Conservation (phyloP, 2,329 filamentous ascomycete genomes). For the Cladophialophora exuberans region DNA sequence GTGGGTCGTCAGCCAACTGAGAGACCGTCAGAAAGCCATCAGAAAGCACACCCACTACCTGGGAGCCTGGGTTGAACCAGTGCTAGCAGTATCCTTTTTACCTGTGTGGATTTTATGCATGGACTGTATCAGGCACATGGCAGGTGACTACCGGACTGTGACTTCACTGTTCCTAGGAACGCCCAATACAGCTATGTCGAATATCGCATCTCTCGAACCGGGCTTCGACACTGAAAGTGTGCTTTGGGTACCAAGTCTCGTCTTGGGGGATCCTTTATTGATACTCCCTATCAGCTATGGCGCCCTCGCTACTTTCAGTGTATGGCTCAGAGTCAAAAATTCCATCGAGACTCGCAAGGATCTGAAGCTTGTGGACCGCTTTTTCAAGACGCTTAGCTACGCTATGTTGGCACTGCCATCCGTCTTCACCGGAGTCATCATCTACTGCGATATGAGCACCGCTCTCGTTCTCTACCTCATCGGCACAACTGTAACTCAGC, state of each 20-base stretch:
- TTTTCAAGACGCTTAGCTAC: conserved; percentile 11
- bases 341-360: conserved; percentile 2
- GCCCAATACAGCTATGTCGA: conserved; percentile 22
- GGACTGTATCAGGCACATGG: conserved; percentile 25
- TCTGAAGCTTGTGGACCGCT: not conserved
- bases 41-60: conserved; percentile 28
- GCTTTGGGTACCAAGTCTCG: conserved; percentile 64
- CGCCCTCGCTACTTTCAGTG: conserved; percentile 17
- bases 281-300: conserved; percentile 24
- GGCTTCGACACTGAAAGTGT: conserved; percentile 60
- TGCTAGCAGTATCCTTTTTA: conserved; percentile 23
- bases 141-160: conserved; percentile 22
- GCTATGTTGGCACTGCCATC: conserved; percentile 7
- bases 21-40: conserved; percentile 26
- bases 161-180: conserved; percentile 19
- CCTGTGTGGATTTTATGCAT: conserved; percentile 27
- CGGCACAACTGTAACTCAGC: conserved; percentile 18
- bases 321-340: conserved; percentile 14
- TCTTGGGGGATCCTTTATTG: conserved; percentile 20
- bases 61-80: not conserved
- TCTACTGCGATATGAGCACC: conserved; percentile 18
- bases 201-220: conserved; percentile 47
- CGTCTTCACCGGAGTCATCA: conserved; percentile 20
- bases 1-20: conserved; percentile 24
- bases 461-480: conserved; percentile 27